A percentile compares a stretch with the other conserved stretches of the same genome.
Conservation (phyloP, 768 basidiomycete genomes). For the Strobilomyces confusus region DNA sequence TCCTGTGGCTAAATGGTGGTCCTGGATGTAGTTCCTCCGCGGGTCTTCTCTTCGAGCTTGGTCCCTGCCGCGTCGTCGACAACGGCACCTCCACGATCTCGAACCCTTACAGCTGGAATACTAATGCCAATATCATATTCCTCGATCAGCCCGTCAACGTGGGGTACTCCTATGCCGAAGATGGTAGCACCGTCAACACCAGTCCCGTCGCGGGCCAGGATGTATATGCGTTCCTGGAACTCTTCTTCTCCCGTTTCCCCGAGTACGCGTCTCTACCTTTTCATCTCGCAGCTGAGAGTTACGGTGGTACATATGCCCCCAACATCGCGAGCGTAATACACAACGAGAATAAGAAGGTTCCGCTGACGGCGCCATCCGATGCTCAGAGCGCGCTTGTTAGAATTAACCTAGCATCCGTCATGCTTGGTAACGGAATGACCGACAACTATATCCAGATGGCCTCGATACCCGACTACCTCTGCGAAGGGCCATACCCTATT, state of each 20-base stretch:
- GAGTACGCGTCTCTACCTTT: conserved; percentile 67
- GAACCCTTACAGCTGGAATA: conserved; percentile 88
- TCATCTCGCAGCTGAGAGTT: conserved; percentile 80
- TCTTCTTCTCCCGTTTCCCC: conserved; percentile 75
- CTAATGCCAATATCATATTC: conserved; percentile 56
- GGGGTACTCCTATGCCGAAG: conserved; percentile 82
- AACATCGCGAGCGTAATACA: conserved; percentile 82
- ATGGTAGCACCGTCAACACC: conserved; percentile 69
- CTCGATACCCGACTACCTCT: conserved; percentile 77
- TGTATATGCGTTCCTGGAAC: conserved; percentile 79
- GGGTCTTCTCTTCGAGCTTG: conserved; percentile 89
- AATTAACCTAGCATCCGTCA: conserved; percentile 78
- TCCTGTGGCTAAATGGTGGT: conserved; percentile 89
- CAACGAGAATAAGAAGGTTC: conserved; percentile 65
- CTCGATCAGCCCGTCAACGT: conserved; percentile 81
- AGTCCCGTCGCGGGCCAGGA: conserved; percentile 87
- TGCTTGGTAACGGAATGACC: conserved; percentile 87
- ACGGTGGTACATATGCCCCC: conserved; percentile 77
- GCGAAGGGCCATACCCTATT: conserved; percentile 78
- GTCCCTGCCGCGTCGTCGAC: conserved; percentile 75
- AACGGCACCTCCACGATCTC: conserved; percentile 63
- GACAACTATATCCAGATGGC: conserved; percentile 81
- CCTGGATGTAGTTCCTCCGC: conserved; percentile 72
- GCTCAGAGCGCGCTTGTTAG: conserved; percentile 45
- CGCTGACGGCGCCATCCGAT: conserved; percentile 34